Evolutionary conservation across 306 rosid genomes (phyloP).

Genomic region (Rosa multiflora): DNA sequence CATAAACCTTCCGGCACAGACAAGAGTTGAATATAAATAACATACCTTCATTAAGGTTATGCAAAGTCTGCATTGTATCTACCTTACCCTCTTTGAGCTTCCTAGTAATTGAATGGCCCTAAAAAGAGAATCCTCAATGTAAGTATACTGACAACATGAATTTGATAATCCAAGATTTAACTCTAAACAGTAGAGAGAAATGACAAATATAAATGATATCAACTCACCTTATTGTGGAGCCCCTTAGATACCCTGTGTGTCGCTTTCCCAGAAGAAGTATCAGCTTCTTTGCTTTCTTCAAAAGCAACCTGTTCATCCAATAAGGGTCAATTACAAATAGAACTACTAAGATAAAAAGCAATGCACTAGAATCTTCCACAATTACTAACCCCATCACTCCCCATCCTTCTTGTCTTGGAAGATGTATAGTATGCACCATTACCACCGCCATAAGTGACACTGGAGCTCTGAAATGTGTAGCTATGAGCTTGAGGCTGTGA

Average conservation of each 20-base stretch:
- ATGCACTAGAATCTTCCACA: constrained; percentile 2
- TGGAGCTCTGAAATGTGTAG: constrained; percentile 80
- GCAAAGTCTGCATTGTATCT: constrained; percentile 76
- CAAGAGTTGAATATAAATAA: background rate
- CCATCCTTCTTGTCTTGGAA: constrained; percentile 62
- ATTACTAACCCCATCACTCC: constrained; percentile 83
- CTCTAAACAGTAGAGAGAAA: background rate
- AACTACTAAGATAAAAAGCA: background rate
- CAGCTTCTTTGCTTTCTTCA: constrained; percentile 90
- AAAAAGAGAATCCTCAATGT: constrained; percentile 9
- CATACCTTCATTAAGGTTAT: constrained; percentile 80
- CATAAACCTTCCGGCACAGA: background rate
- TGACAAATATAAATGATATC: background rate
- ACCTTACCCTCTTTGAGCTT: constrained; percentile 83
- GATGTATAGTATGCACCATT: constrained; percentile 68
- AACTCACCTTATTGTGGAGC: constrained; percentile 58
- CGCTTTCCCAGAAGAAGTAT: constrained; percentile 65
- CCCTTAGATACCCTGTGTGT: constrained; percentile 64
- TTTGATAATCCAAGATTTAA: background rate
- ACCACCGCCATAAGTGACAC: constrained; percentile 64
- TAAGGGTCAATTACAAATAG: constrained; percentile 25
- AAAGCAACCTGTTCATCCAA: constrained; percentile 51
- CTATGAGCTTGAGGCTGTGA: constrained; percentile 58
- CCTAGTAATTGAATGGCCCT: constrained; percentile 80
- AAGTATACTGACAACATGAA: background rate